Base-by-base conservation (phyloP, 2,329 filamentous ascomycete species). In the Orbilia brochopaga region DNA sequence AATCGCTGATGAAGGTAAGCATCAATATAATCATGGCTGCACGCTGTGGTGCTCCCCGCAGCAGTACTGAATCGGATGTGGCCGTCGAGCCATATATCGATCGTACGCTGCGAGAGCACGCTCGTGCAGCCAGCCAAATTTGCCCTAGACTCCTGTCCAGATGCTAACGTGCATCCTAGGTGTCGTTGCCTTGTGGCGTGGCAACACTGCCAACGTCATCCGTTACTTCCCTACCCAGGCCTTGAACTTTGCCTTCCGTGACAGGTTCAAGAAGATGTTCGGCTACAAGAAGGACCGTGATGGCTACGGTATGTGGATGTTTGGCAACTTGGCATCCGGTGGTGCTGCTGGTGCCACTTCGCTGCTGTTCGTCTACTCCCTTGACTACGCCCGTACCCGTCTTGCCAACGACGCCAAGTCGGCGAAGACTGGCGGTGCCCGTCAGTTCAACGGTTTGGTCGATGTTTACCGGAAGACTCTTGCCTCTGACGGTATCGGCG, bases 221-320 rank as follows among this genome's bases (percentile, higher is more conserved):
- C 94, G 94, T 90, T 99, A 99, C 87, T 99, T 99, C 91, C 94
- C 94, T 79, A 99, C 94, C 83, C 94, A 99, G 88, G 94, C 94
- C 80, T 87, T 99, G 83, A 99, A 99, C 92, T 99, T 99, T 82
- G 94, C 94, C 83, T 99, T 99, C 94, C 94, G 94, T 84, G 94
- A 99, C 85, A 97, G 95, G 89, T 99, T 97, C 92, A 99, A 99
- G 92, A 87, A 90, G 81, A 95, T 99, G 92, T 99, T 99, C 89
- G 90, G 91, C 82, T 99, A 91, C 92, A 99, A 97, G 92, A 97
- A 97, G 90, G 94, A 99, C 76, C 89, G 89, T 85, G 94, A 99
- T 83, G 94, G 94, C 81, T 99, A 99, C 84, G 86, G 84, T 82
- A 92, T 92, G 90, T 99, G 94, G 94, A 97, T 99, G 94, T 87